Evolutionary conservation across 176 grass and related monocot genomes (phyloP).

Genomic region (sorghum (Sorghum bicolor)): DNA sequence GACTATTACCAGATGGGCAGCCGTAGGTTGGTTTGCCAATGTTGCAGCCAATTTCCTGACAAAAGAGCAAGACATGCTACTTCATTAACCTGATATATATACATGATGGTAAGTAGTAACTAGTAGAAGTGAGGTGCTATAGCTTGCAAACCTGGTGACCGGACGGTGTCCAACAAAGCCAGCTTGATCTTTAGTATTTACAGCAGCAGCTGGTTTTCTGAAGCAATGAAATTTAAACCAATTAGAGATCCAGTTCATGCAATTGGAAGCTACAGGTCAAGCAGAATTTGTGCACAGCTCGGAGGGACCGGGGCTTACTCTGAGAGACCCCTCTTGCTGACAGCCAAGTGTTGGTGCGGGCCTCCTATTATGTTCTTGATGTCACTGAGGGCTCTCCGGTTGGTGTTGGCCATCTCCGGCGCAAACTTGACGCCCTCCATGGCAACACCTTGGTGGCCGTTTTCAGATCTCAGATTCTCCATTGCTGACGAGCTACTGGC

Average conservation of each 20-base stretch:
- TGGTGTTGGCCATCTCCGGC: conserved; percentile 27
- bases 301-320: conserved; percentile 27
- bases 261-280: neutral
- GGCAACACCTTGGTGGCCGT: conserved; percentile 23
- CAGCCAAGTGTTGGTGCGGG: conserved; percentile 32
- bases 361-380: conserved; percentile 62
- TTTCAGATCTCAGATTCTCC: conserved; percentile 49
- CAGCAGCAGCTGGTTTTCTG: conserved; percentile 22
- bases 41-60: conserved; percentile 53
- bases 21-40: conserved; percentile 32
- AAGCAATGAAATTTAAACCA: conserved; percentile 20
- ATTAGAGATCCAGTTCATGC: conserved; percentile 18
- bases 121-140: neutral
- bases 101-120: neutral
- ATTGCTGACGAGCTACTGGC: conserved; percentile 23
- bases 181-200: conserved; percentile 29
- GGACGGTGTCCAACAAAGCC: conserved; percentile 38
- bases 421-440: conserved; percentile 66
- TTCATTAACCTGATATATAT: conserved; percentile 1
- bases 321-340: conserved; percentile 49
- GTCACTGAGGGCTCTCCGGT: conserved; percentile 49
- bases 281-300: neutral
- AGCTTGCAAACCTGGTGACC: conserved; percentile 43
- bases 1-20: conserved; percentile 44
- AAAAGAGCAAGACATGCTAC: conserved; percentile 3